phyloP scores from a whole-genome alignment of 2,329 filamentous ascomycete species.

The Pseudogymnoascus sp. region DNA sequence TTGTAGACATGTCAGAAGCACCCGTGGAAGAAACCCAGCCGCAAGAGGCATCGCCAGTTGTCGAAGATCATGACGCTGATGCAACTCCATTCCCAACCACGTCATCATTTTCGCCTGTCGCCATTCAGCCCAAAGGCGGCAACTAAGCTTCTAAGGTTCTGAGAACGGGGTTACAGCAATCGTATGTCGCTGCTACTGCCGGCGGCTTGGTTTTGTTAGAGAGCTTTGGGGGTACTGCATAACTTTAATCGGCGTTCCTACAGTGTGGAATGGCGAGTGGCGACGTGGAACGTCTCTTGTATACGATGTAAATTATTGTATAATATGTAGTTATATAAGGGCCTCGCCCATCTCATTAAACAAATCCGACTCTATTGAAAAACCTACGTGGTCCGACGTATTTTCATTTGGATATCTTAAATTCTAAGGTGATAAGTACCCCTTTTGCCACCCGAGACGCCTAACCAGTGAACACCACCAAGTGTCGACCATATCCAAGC shows the following conservation, averaged over 20 bases:
- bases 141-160: neutral
- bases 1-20: neutral
- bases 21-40: neutral
- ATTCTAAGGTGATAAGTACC: neutral
- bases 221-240: neutral
- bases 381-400: neutral
- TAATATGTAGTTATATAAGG: neutral
- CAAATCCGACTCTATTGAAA: neutral
- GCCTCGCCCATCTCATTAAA: neutral
- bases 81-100: conserved; percentile 1
- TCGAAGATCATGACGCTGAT: neutral
- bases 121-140: neutral
- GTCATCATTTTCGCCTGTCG: neutral
- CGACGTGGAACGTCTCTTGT: neutral
- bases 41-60: neutral
- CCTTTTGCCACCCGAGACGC: neutral
- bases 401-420: neutral
- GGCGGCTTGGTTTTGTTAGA: neutral
- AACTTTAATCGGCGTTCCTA: neutral
- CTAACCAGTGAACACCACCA: neutral
- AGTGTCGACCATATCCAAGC: conserved; percentile 1
- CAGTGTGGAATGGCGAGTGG: neutral
- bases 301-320: conserved; percentile 6
- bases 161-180: neutral
- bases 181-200: neutral